Evolutionary conservation across 164 flowering plant species (phyloP).

Genomic region (Echeveria elegans): DNA sequence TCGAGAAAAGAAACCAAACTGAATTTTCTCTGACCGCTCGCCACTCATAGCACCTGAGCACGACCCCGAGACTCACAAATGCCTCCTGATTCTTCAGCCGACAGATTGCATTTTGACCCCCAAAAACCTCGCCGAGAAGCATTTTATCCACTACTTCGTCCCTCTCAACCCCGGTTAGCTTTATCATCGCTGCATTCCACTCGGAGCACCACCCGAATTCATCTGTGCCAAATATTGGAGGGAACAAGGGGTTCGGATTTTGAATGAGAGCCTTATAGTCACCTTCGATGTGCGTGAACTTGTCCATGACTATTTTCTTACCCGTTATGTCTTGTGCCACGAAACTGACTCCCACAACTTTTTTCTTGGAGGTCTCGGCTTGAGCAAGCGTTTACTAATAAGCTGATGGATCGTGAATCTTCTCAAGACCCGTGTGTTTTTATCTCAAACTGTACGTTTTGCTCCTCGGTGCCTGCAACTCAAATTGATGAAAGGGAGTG

Average conservation of each 20-base stretch:
- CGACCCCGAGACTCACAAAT: conserved; percentile 67
- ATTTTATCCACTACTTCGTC: conserved; percentile 76
- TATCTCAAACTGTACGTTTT: conserved; percentile 72
- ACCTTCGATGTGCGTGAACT: conserved; percentile 89
- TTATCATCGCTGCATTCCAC: conserved; percentile 89
- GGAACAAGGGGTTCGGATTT: conserved; percentile 78
- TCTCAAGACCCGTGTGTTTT: conserved; percentile 47
- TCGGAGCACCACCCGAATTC: conserved; percentile 98
- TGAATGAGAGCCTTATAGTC: conserved; percentile 88
- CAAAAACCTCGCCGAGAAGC: conserved; percentile 92
- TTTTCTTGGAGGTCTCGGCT: conserved; percentile 67
- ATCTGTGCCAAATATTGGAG: conserved; percentile 90
- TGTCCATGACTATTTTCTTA: conserved; percentile 88
- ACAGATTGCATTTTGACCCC: conserved; percentile 58
- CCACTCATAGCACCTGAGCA: conserved; percentile 73
- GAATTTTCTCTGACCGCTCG: conserved; percentile 62
- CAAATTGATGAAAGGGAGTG: too few relatives aligned
- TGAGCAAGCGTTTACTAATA: conserved; percentile 92
- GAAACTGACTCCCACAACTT: conserved; percentile 84
- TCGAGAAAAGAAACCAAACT: conserved; percentile 66
- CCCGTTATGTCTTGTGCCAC: conserved; percentile 87
- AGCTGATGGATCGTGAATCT: conserved; percentile 55
- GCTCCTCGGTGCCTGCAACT: conserved; percentile 85
- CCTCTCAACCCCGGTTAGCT: conserved; percentile 63
- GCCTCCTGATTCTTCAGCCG: conserved; percentile 79